phyloP scores from a whole-genome alignment of 1,284 basidiomycete genomes.

The Sanghuangporus baumii region DNA sequence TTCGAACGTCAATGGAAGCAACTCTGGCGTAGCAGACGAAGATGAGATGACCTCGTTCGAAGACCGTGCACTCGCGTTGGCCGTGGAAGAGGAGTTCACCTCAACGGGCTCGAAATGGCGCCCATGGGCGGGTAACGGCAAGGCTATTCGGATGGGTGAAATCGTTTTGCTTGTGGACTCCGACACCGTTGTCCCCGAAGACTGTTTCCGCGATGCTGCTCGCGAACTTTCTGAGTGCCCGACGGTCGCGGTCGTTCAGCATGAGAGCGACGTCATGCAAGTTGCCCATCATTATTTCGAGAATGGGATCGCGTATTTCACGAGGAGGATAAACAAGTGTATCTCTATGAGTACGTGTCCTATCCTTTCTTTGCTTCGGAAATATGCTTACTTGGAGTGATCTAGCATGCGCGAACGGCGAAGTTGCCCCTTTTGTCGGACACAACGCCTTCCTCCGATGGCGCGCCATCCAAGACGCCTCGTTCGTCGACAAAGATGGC shows the following conservation, averaged over 20 bases:
- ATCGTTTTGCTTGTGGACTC: constrained; percentile 71
- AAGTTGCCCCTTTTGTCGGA: constrained; percentile 81
- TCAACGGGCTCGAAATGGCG: constrained; percentile 47
- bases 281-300: constrained; percentile 85
- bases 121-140: constrained; percentile 64
- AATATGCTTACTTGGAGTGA: background rate
- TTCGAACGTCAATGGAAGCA: background rate
- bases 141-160: constrained; percentile 54
- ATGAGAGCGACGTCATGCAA: constrained; percentile 83
- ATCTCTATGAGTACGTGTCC: constrained; percentile 48
- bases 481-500: constrained; percentile 63
- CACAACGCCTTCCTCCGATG: constrained; percentile 87
- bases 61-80: constrained; percentile 56
- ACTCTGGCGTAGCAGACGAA: background rate
- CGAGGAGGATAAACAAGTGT: constrained; percentile 68
- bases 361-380: background rate
- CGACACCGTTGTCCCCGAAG: constrained; percentile 80
- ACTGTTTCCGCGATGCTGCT: constrained; percentile 82
- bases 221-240: constrained; percentile 72
- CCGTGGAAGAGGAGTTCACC: constrained; percentile 61
- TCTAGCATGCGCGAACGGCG: constrained; percentile 63
- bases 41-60: constrained; percentile 38
- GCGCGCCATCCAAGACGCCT: constrained; percentile 77
- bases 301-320: constrained; percentile 81
- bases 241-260: constrained; percentile 79